Evolutionary conservation across 192 early-diverging fungal genomes (phyloP).

Genomic region (Diversispora eburnea): DNA sequence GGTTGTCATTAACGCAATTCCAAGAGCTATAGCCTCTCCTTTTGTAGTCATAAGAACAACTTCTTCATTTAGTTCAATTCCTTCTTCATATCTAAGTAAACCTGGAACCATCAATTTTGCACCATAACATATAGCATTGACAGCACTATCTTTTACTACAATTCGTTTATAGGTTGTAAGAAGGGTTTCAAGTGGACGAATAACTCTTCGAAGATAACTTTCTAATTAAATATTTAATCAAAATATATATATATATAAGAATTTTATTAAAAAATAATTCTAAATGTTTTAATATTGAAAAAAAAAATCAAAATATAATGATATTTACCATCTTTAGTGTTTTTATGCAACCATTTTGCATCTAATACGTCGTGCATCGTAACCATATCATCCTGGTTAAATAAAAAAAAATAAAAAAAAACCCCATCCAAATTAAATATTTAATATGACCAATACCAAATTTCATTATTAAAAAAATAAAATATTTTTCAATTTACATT

Average conservation of each 20-base stretch:
- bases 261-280: neutral
- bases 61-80: constrained; percentile 95
- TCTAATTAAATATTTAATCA: constrained; percentile 42
- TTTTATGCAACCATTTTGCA: constrained; percentile 98
- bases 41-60: constrained; percentile 99
- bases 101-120: constrained; percentile 99
- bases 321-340: constrained; percentile 75
- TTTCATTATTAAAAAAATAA: neutral
- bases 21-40: constrained; percentile 99
- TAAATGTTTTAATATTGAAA: neutral
- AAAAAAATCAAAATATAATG: neutral
- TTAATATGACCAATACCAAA: neutral
- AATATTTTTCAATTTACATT: constrained; percentile 47
- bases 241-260: neutral
- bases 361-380: constrained; percentile 99
- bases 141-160: constrained; percentile 97
- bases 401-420: neutral
- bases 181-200: constrained; percentile 92
- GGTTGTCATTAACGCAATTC: constrained; percentile 95
- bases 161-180: constrained; percentile 95
- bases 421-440: too few relatives aligned
- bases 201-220: constrained; percentile 88
- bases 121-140: constrained; percentile 99
- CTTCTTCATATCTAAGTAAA: constrained; percentile 91
- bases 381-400: constrained; percentile 76